phyloP scores from a whole-genome alignment of 108 stramenopile genomes.

The Nannochloropsis salina region DNA sequence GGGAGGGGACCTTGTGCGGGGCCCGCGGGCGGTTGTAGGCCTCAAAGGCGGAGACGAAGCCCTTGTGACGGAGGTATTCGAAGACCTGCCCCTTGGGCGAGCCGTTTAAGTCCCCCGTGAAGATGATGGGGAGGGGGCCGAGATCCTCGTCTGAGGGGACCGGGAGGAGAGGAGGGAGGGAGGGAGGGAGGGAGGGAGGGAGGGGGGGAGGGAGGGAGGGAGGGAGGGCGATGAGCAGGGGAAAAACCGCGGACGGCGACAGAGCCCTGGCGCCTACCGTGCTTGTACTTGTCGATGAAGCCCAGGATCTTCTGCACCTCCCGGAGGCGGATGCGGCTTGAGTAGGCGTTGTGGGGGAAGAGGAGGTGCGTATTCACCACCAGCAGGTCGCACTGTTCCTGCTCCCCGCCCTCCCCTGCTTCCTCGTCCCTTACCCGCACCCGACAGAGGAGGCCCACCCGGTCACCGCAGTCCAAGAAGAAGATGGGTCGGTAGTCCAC shows the following conservation, averaged over 20 bases:
- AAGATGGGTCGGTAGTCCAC: slow-evolving; percentile 7
- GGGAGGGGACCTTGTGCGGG: background rate
- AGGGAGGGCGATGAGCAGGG: background rate
- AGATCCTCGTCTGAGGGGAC: background rate
- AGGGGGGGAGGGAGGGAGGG: background rate
- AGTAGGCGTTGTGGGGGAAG: slow-evolving; percentile 23
- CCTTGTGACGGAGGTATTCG: slow-evolving; percentile 17
- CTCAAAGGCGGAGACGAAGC: slow-evolving; percentile 24
- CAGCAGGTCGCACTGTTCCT: slow-evolving; percentile 18
- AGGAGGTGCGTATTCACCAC: slow-evolving; percentile 28
- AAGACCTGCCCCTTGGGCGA: slow-evolving; percentile 18
- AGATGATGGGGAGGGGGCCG: slow-evolving; percentile 5
- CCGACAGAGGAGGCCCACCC: slow-evolving; percentile 23
- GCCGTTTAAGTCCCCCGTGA: slow-evolving; percentile 25
- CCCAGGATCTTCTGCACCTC: slow-evolving; percentile 25
- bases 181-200: background rate
- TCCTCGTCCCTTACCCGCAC: background rate
- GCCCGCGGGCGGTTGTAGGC: slow-evolving; percentile 13
- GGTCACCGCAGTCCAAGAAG: slow-evolving; percentile 26
- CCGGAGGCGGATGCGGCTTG: background rate
- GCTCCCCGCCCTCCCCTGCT: background rate
- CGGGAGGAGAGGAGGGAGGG: slow-evolving; percentile 6
- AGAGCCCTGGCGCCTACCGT: background rate
- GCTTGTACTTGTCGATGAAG: slow-evolving; percentile 25
- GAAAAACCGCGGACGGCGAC: background rate